Evolutionary conservation across 2,329 filamentous ascomycete genomes (phyloP).

Genomic region (Colletotrichum trifolii): DNA sequence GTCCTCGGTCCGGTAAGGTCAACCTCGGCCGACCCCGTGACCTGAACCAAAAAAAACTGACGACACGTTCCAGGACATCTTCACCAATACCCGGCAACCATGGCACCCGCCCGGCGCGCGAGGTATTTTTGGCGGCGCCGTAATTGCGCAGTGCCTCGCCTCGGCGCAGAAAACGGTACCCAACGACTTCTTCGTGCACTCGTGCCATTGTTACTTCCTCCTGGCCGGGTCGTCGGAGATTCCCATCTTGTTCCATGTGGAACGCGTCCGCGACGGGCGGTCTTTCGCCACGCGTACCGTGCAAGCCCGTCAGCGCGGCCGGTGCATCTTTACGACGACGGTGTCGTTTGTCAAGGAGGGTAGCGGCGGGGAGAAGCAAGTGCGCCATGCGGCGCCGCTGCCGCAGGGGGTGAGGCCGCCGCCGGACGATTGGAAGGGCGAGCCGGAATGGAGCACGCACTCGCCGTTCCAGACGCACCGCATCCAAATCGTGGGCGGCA

Average conservation of each 20-base stretch:
- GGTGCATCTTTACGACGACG: slow-evolving; percentile 94
- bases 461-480: slow-evolving; percentile 60
- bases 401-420: slow-evolving; percentile 57
- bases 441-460: slow-evolving; percentile 61
- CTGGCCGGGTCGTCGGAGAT: slow-evolving; percentile 87
- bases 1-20: slow-evolving; percentile 77
- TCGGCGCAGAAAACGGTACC: slow-evolving; percentile 91
- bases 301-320: slow-evolving; percentile 89
- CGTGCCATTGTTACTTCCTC: slow-evolving; percentile 99
- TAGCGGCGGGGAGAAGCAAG: slow-evolving; percentile 60
- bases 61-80: slow-evolving; percentile 74
- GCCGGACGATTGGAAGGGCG: slow-evolving; percentile 51
- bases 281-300: slow-evolving; percentile 94
- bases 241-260: slow-evolving; percentile 94
- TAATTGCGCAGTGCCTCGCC: slow-evolving; percentile 90
- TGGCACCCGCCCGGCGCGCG: slow-evolving; percentile 94
- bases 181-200: slow-evolving; percentile 84
- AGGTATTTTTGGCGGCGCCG: slow-evolving; percentile 92
- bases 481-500: slow-evolving; percentile 52
- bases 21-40: background rate
- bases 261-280: slow-evolving; percentile 89
- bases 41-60: background rate
- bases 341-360: slow-evolving; percentile 84
- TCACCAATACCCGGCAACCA: slow-evolving; percentile 90
- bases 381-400: slow-evolving; percentile 74